Evolutionary conservation across 2,329 filamentous ascomycete genomes (phyloP).

Genomic region (Cadophora sp.): DNA sequence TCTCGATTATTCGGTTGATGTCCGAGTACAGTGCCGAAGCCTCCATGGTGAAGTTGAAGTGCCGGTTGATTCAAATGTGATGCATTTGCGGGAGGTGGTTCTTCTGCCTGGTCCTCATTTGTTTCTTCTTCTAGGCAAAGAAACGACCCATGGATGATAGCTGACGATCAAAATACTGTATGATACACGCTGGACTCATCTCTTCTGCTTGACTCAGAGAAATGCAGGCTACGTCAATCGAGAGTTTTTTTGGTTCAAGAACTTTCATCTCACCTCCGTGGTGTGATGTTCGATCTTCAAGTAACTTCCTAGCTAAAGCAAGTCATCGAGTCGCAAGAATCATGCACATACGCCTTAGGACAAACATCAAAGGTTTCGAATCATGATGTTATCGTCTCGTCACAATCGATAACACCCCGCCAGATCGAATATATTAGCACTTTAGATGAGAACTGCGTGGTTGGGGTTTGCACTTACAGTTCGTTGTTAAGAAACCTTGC

Average conservation of each 20-base stretch:
- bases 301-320: constrained; percentile 23
- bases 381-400: constrained; percentile 9
- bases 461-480: constrained; percentile 6
- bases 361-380: constrained; percentile 16
- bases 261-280: constrained; percentile 18
- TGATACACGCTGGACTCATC: neutral
- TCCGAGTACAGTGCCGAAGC: neutral
- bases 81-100: neutral
- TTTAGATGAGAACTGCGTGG: constrained; percentile 5
- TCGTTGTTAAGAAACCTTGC: neutral
- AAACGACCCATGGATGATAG: neutral
- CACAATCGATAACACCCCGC: constrained; percentile 12
- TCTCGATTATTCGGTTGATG: neutral
- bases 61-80: constrained; percentile 5
- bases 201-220: neutral
- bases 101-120: neutral
- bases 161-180: neutral
- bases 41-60: neutral
- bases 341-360: constrained; percentile 11
- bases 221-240: neutral
- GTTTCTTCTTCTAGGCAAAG: neutral
- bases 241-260: neutral
- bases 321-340: constrained; percentile 19
- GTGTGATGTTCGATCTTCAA: constrained; percentile 3
- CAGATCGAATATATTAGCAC: constrained; percentile 9